Evolutionary conservation across 2,329 filamentous ascomycete species (phyloP).

Genomic region (Fusarium longipes): DNA sequence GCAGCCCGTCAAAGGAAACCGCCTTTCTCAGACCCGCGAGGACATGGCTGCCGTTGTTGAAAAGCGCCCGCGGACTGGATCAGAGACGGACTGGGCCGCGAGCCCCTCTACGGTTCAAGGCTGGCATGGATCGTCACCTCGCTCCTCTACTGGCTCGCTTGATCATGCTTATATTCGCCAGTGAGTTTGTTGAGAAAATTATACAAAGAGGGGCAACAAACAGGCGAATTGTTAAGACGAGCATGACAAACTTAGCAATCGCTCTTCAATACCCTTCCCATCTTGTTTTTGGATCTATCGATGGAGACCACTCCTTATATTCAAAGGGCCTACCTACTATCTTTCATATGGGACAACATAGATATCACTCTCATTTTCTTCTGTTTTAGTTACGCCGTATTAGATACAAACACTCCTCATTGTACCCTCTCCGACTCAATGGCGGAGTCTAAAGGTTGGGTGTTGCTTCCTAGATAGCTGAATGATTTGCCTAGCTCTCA

Average conservation of each 20-base stretch:
- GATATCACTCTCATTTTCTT: slow-evolving; percentile 35
- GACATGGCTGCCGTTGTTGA: slow-evolving; percentile 48
- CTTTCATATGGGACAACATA: slow-evolving; percentile 9
- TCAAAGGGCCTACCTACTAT: background rate
- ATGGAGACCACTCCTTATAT: background rate
- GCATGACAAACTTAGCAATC: background rate
- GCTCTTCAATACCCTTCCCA: background rate
- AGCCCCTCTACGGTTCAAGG: slow-evolving; percentile 18
- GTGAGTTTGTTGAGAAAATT: slow-evolving; percentile 2
- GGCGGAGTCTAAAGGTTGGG: background rate
- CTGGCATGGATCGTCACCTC: slow-evolving; percentile 28
- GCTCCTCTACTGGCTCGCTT: slow-evolving; percentile 20
- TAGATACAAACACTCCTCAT: slow-evolving; percentile 21
- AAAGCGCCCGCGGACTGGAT: slow-evolving; percentile 49
- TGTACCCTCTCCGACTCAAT: background rate
- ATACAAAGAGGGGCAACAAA: slow-evolving; percentile 3
- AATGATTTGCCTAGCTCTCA: slow-evolving; percentile 3
- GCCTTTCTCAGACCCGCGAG: slow-evolving; percentile 30
- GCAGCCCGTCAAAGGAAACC: slow-evolving; percentile 3
- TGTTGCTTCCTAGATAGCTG: slow-evolving; percentile 11
- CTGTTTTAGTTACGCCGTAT: slow-evolving; percentile 5
- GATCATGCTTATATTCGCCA: slow-evolving; percentile 15
- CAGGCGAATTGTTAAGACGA: background rate
- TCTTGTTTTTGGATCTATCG: background rate
- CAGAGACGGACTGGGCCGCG: slow-evolving; percentile 23